Evolutionary conservation across 768 basidiomycete genomes (phyloP).

Genomic region (Suillus americanus): DNA sequence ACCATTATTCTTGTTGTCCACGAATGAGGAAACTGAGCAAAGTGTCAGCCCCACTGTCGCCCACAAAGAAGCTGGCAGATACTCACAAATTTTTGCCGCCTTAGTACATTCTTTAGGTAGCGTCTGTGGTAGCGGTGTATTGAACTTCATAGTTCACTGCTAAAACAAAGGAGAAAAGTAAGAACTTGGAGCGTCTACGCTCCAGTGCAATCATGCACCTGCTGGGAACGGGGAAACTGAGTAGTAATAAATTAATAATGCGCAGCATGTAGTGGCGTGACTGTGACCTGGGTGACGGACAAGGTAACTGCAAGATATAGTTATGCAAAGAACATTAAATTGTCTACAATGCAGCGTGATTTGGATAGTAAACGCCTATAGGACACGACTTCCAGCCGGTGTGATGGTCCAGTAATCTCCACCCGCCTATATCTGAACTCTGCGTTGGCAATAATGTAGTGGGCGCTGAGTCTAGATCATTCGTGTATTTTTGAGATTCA

Average conservation of each 20-base stretch:
- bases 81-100: conserved; percentile 82
- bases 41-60: conserved; percentile 3
- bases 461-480: neutral
- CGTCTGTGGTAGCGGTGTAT: conserved; percentile 48
- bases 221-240: neutral
- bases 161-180: neutral
- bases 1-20: conserved; percentile 77
- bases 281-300: neutral
- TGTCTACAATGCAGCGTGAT: neutral
- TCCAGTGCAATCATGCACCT: conserved; percentile 4
- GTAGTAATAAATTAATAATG: conserved; percentile 1
- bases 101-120: conserved; percentile 85
- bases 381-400: conserved; percentile 64
- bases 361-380: conserved; percentile 52
- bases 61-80: neutral
- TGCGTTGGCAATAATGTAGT: neutral
- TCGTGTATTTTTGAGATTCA: conserved; percentile 11
- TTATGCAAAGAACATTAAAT: conserved; percentile 6
- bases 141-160: conserved; percentile 42
- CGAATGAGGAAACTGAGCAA: conserved; percentile 74
- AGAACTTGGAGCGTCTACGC: neutral
- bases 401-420: conserved; percentile 46
- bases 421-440: conserved; percentile 38
- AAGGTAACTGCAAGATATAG: neutral
- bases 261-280: conserved; percentile 28